A percentile compares a stretch with the other conserved stretches of the same genome.
phyloP scores from a whole-genome alignment of 306 rosid genomes.

The Crotalaria pallida region DNA sequence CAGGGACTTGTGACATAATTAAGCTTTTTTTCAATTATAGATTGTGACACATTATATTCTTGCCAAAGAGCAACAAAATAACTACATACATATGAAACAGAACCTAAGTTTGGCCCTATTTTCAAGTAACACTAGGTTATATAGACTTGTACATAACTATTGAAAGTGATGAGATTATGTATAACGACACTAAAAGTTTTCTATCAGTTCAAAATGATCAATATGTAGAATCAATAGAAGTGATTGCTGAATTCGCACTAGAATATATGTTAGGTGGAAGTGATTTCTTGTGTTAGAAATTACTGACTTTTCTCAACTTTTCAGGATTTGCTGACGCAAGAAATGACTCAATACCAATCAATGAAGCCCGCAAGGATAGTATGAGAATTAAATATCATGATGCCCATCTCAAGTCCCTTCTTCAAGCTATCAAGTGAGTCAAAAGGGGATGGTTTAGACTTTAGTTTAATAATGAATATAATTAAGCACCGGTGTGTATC shows the following conservation, averaged over 20 bases:
- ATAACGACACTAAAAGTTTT: no score
- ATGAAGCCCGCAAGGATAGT: slow-evolving; percentile 38
- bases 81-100: no score
- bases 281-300: background rate
- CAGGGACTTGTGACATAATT: no score
- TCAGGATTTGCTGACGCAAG: slow-evolving; percentile 40
- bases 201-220: no score
- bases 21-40: no score
- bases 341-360: slow-evolving; percentile 37
- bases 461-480: background rate
- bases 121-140: no score
- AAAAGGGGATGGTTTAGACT: background rate
- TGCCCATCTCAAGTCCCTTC: slow-evolving; percentile 41
- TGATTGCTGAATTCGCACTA: background rate
- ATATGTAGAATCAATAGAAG: no score
- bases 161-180: no score
- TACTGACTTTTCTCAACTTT: background rate
- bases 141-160: no score
- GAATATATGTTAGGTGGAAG: background rate
- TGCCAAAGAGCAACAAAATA: no score
- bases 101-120: no score
- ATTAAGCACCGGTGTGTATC: background rate
- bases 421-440: slow-evolving; percentile 48
- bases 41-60: no score
- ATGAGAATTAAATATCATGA: slow-evolving; percentile 39